Conservation (phyloP, 495 filamentous ascomycete species). For the Hypoxylon lienhwacheense region DNA sequence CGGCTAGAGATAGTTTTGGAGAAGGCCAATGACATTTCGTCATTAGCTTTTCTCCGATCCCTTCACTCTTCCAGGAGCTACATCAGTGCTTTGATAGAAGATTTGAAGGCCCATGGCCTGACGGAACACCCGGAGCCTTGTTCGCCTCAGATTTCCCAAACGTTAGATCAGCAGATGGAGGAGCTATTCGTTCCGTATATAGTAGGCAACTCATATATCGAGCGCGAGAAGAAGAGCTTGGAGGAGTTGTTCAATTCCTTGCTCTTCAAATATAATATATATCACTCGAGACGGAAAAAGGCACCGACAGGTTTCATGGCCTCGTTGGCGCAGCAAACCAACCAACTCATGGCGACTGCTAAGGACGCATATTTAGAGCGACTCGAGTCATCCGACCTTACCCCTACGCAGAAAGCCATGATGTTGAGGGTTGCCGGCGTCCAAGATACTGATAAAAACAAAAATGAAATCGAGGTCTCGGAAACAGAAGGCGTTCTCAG, state of each 20-base stretch:
- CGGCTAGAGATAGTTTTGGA: constrained; percentile 94
- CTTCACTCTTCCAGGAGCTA: constrained; percentile 87
- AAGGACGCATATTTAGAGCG: constrained; percentile 82
- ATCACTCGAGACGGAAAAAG: constrained; percentile 84
- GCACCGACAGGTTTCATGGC: constrained; percentile 85
- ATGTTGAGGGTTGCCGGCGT: constrained; percentile 82
- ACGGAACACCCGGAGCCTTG: constrained; percentile 93
- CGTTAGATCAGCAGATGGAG: constrained; percentile 93
- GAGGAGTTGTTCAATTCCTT: constrained; percentile 92
- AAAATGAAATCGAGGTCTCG: constrained; percentile 81
- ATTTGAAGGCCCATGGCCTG: constrained; percentile 89
- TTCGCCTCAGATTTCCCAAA: constrained; percentile 79
- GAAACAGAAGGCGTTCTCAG: constrained; percentile 85
- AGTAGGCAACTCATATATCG: constrained; percentile 90
- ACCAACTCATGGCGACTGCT: constrained; percentile 76
- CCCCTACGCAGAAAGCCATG: constrained; percentile 79
- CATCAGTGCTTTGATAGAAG: constrained; percentile 82
- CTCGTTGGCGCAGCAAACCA: constrained; percentile 81
- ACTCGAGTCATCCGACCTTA: constrained; percentile 82
- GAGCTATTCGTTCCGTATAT: constrained; percentile 97
- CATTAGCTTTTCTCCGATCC: constrained; percentile 86
- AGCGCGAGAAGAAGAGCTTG: constrained; percentile 84
- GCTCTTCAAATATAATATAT: constrained; percentile 92
- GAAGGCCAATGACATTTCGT: constrained; percentile 87
- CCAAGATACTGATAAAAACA: constrained; percentile 54